phyloP scores from a whole-genome alignment of 2,329 filamentous ascomycete genomes.

The Stagonosporopsis chrysanthemi region DNA sequence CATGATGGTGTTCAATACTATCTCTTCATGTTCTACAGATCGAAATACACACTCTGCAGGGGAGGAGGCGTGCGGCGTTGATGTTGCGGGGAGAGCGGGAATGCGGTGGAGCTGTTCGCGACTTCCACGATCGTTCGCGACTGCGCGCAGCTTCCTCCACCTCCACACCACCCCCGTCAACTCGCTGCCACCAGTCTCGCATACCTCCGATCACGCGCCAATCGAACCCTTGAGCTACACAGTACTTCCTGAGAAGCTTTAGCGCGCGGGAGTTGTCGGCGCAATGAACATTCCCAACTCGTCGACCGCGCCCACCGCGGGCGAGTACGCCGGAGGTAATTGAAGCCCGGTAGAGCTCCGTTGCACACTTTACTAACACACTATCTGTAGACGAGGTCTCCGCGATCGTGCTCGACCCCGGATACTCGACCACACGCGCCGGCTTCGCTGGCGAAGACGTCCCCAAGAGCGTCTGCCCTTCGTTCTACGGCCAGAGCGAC shows the following conservation, averaged over 20 bases:
- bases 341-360: constrained; percentile 13
- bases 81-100: constrained; percentile 21
- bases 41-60: constrained; percentile 4
- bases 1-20: constrained; percentile 37
- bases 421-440: constrained; percentile 88
- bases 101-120: constrained; percentile 25
- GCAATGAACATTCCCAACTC: constrained; percentile 49
- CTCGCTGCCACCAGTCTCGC: constrained; percentile 12
- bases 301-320: constrained; percentile 49
- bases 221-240: constrained; percentile 9
- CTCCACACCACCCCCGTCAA: constrained; percentile 30
- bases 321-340: constrained; percentile 57
- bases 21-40: constrained; percentile 28
- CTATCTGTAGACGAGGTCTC: constrained; percentile 83
- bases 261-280: constrained; percentile 22
- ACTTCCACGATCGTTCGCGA: constrained; percentile 7
- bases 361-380: constrained; percentile 22
- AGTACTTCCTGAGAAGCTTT: neutral
- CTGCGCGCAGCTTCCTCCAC: constrained; percentile 31
- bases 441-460: constrained; percentile 98
- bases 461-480: constrained; percentile 90
- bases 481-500: constrained; percentile 75
- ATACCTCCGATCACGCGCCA: constrained; percentile 36
- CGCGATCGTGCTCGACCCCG: constrained; percentile 93
- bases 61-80: constrained; percentile 17